phyloP scores from a whole-genome alignment of 768 basidiomycete genomes.

The Collybia mongolica region DNA sequence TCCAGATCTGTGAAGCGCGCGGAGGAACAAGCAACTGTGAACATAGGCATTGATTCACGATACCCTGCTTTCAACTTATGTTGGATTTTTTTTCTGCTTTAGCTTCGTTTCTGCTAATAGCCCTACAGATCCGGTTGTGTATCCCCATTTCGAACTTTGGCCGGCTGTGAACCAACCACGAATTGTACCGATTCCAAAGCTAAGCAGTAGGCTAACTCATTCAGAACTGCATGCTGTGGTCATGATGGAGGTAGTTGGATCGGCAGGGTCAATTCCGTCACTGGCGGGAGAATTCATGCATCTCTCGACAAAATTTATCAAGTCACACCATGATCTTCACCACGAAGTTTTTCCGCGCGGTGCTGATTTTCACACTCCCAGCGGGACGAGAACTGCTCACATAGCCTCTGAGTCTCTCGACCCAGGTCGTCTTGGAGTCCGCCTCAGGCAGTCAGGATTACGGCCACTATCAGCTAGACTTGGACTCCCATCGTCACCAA shows the following conservation, averaged over 20 bases:
- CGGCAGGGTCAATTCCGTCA: constrained; percentile 6
- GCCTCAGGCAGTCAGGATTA: not conserved
- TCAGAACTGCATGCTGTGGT: constrained; percentile 34
- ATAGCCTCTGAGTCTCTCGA: not conserved
- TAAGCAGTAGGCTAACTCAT: constrained; percentile 28
- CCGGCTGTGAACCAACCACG: constrained; percentile 16
- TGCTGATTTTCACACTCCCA: constrained; percentile 23
- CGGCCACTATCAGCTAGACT: constrained; percentile 1
- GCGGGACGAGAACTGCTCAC: constrained; percentile 13
- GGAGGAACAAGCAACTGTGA: not conserved
- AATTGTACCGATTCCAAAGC: constrained; percentile 3
- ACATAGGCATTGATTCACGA: constrained; percentile 3
- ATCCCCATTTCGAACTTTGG: constrained; percentile 33
- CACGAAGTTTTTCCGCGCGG: constrained; percentile 26
- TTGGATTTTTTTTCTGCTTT: constrained; percentile 6
- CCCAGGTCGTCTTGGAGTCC: constrained; percentile 1
- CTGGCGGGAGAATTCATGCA: not conserved
- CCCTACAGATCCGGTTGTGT: constrained; percentile 28
- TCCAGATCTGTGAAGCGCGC: constrained; percentile 1
- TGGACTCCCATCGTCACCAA: constrained; percentile 2
- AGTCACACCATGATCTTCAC: constrained; percentile 35
- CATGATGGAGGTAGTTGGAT: constrained; percentile 28
- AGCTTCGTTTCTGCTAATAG: not conserved
- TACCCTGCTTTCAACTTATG: constrained; percentile 24
- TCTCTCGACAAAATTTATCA: not conserved